phyloP scores from a whole-genome alignment of 2,329 filamentous ascomycete genomes.

The Rhinocladiella mackenziei region DNA sequence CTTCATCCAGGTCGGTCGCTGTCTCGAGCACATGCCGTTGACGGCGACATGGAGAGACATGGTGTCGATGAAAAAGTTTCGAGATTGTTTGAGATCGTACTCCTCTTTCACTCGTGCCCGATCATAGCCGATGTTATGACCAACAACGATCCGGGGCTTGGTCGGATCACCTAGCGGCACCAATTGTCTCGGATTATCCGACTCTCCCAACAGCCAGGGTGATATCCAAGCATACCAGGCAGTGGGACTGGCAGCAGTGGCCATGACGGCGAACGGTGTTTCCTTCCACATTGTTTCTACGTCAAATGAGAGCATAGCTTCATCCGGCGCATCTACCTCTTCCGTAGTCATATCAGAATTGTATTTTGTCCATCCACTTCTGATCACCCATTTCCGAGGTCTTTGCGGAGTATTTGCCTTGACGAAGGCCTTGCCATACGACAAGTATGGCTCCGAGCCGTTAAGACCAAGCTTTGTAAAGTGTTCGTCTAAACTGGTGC shows the following conservation, averaged over 20 bases:
- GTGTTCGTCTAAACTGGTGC: constrained; percentile 82
- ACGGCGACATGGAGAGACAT: constrained; percentile 98
- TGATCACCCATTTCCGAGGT: constrained; percentile 68
- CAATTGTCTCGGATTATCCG: constrained; percentile 70
- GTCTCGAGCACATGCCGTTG: constrained; percentile 97
- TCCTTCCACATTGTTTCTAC: constrained; percentile 96
- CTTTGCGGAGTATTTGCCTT: constrained; percentile 54
- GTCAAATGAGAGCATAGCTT: constrained; percentile 83
- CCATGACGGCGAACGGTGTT: constrained; percentile 91
- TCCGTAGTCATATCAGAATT: constrained; percentile 68
- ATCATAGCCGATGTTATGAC: constrained; percentile 95
- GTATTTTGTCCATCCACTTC: constrained; percentile 95
- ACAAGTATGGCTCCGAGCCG: constrained; percentile 78
- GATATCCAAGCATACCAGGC: constrained; percentile 98
- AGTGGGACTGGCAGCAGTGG: constrained; percentile 81
- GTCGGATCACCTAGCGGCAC: constrained; percentile 78
- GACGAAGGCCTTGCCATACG: constrained; percentile 70
- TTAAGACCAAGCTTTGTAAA: constrained; percentile 85
- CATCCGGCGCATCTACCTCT: constrained; percentile 69
- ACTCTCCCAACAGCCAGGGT: constrained; percentile 86
- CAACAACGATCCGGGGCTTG: constrained; percentile 73
- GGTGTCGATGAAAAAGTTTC: constrained; percentile 86
- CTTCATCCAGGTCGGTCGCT: constrained; percentile 95
- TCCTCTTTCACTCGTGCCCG: constrained; percentile 84
- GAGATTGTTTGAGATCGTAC: constrained; percentile 76